Conservation (phyloP, 2,329 filamentous ascomycete species). For the Curvularia spicifera region DNA sequence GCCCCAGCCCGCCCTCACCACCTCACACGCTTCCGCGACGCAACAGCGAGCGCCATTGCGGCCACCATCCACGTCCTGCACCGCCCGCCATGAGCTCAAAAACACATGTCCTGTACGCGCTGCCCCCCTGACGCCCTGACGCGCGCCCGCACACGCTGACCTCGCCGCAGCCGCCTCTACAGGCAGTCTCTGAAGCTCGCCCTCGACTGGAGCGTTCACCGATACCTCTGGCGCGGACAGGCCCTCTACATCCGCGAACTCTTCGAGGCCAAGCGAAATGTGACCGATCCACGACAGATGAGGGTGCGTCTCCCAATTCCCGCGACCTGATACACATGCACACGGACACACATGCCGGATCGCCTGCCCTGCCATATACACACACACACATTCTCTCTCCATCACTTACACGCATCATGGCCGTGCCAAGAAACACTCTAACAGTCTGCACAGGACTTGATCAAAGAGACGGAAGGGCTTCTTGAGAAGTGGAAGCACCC, state of each 20-base stretch:
- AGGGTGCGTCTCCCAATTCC: slow-evolving; percentile 63
- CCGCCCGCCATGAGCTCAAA: slow-evolving; percentile 51
- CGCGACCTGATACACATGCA: slow-evolving; percentile 5
- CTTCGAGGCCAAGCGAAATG: slow-evolving; percentile 89
- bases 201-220: slow-evolving; percentile 93
- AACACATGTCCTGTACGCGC: slow-evolving; percentile 45
- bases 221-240: slow-evolving; percentile 92
- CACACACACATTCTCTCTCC: neutral
- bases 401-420: neutral
- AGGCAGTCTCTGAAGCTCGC: slow-evolving; percentile 90
- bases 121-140: slow-evolving; percentile 13
- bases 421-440: slow-evolving; percentile 21
- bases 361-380: neutral
- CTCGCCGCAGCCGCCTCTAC: slow-evolving; percentile 70
- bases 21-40: slow-evolving; percentile 18
- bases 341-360: neutral
- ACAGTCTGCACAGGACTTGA: slow-evolving; percentile 67
- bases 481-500: slow-evolving; percentile 97
- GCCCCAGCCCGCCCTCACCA: slow-evolving; percentile 32
- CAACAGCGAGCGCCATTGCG: slow-evolving; percentile 41
- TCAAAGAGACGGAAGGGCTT: slow-evolving; percentile 86
- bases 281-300: slow-evolving; percentile 84
- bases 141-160: slow-evolving; percentile 36
- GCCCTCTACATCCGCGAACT: slow-evolving; percentile 93
- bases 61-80: slow-evolving; percentile 22